These are phyloP conservation scores for Phyllosticta capitalensis DNA, from an alignment of 2,329 filamentous ascomycete species.

Conservation along the genomic window DNA sequence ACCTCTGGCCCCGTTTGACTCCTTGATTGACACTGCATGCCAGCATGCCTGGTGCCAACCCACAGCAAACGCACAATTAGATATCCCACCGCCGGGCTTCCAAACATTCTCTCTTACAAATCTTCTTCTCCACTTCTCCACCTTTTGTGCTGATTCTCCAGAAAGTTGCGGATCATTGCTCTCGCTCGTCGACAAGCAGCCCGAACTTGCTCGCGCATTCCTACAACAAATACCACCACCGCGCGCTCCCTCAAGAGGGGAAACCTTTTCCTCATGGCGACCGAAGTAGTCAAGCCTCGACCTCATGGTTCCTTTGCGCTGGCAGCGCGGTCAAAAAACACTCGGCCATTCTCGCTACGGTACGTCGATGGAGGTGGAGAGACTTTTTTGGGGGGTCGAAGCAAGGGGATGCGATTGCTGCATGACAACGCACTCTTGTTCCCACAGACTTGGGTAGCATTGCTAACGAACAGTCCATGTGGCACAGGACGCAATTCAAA, in stretches of 20 bases:
- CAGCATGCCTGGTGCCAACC: neutral
- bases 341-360: slow-evolving; percentile 9
- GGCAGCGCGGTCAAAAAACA: slow-evolving; percentile 3
- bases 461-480: neutral
- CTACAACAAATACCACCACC: neutral
- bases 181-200: neutral
- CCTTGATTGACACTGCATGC: slow-evolving; percentile 4
- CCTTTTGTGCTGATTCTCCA: neutral
- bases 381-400: neutral
- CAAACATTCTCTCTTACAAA: neutral
- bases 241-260: neutral
- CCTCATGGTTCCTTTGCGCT: slow-evolving; percentile 1
- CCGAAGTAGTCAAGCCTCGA: slow-evolving; percentile 5
- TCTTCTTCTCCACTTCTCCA: neutral
- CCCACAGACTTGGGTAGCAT: neutral
- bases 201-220: neutral
- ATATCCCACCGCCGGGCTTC: neutral
- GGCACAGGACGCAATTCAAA: slow-evolving; percentile 29
- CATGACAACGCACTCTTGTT: neutral
- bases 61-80: neutral
- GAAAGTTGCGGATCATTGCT: neutral
- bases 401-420: slow-evolving; percentile 1
- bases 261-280: neutral
- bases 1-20: slow-evolving; percentile 3
- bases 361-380: slow-evolving; percentile 1